Conservation (phyloP, 257 asterid genomes). For the Capsicum rhomboideum region DNA sequence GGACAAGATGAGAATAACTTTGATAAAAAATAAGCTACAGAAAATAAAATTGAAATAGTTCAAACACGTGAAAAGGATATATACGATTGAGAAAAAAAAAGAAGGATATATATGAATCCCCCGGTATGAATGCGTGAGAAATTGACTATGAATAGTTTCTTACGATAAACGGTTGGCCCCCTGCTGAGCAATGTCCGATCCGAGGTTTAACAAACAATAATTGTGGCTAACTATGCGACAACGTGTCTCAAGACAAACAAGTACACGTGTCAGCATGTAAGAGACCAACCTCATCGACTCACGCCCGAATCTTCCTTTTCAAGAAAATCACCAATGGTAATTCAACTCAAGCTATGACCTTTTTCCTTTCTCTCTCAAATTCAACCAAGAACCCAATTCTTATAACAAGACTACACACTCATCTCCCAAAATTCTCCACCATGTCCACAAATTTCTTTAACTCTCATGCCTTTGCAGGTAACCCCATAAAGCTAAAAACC, state of each 20-base stretch:
- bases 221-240: not conserved
- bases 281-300: not conserved
- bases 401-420: not conserved
- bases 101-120: too few relatives aligned
- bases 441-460: constrained; percentile 35
- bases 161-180: too few relatives aligned
- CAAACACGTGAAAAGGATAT: too few relatives aligned
- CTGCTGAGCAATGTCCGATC: too few relatives aligned
- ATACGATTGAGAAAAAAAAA: too few relatives aligned
- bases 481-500: constrained; percentile 50
- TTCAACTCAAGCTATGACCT: constrained; percentile 14
- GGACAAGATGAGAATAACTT: too few relatives aligned
- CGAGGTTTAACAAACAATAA: too few relatives aligned
- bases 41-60: too few relatives aligned
- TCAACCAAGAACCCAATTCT: not conserved
- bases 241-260: not conserved
- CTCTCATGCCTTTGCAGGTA: constrained; percentile 74
- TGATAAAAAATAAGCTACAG: too few relatives aligned
- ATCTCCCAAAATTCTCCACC: not conserved
- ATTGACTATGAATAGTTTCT: too few relatives aligned
- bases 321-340: not conserved
- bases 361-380: constrained; percentile 1
- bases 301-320: not conserved
- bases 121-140: too few relatives aligned
- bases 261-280: not conserved